Conservation (phyloP, 768 basidiomycete species). For the Trametes coccinea region DNA sequence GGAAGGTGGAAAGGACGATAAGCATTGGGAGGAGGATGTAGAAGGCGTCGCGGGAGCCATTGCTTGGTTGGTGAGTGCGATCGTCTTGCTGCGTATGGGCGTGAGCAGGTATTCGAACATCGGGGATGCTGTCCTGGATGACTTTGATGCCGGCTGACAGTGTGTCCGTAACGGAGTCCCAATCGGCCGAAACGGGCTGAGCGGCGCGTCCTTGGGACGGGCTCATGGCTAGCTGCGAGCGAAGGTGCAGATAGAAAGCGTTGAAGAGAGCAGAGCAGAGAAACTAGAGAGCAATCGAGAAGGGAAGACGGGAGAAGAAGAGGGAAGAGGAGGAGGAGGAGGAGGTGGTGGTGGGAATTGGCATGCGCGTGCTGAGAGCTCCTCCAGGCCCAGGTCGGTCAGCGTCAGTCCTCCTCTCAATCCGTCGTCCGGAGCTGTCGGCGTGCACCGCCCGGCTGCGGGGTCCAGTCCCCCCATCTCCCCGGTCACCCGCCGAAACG, state of each 20-base stretch:
- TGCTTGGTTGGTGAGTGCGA: constrained; percentile 21
- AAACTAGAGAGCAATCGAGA: constrained; percentile 6
- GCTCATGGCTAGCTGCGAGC: constrained; percentile 13
- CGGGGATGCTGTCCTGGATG: constrained; percentile 10
- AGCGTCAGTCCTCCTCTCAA: too few relatives aligned
- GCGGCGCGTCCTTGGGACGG: constrained; percentile 17
- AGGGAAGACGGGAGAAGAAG: background rate
- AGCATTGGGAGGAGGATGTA: constrained; percentile 91
- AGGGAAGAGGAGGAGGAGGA: constrained; percentile 4
- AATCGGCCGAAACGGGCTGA: constrained; percentile 7
- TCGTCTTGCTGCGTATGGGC: constrained; percentile 8
- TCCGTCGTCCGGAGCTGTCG: background rate
- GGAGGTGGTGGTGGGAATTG: constrained; percentile 13
- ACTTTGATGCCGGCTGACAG: constrained; percentile 19
- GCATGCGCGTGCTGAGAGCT: constrained; percentile 11
- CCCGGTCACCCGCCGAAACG: background rate
- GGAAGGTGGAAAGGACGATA: constrained; percentile 89
- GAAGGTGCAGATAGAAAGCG: background rate
- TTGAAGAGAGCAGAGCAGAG: constrained; percentile 8
- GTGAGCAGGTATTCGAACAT: background rate
- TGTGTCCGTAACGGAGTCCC: constrained; percentile 20
- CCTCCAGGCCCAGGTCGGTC: too few relatives aligned
- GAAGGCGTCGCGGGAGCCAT: constrained; percentile 56
- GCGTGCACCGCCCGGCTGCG: constrained; percentile 17
- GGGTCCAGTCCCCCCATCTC: background rate